Percentiles rank a stretch among this genome's conserved stretches.
Evolutionary conservation across 1,284 basidiomycete genomes (phyloP).

Genomic region (Trametes versicolor): DNA sequence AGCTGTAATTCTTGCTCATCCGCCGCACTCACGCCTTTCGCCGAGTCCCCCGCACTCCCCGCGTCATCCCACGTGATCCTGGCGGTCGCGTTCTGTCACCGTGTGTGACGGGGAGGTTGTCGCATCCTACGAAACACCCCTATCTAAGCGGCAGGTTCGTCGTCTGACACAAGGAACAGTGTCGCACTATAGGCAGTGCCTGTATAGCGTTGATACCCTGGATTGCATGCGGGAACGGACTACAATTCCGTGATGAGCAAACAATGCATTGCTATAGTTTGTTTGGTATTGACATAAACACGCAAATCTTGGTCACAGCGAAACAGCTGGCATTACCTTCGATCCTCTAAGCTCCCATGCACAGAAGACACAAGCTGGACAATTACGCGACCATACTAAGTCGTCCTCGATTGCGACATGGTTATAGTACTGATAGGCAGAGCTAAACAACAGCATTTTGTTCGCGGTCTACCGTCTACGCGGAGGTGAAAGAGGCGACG

Average conservation of each 20-base stretch:
- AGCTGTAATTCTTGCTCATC: conserved; percentile 28
- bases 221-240: no score
- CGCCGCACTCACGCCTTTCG: conserved; percentile 9
- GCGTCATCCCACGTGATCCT: conserved; percentile 29
- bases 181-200: no score
- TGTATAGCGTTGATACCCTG: no score
- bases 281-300: not conserved
- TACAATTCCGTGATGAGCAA: no score
- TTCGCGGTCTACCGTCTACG: conserved; percentile 38
- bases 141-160: no score
- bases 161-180: no score
- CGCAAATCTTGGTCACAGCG: not conserved
- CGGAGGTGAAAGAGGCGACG: conserved; percentile 82
- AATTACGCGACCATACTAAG: conserved; percentile 35
- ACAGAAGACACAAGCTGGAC: conserved; percentile 15
- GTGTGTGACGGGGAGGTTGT: not conserved
- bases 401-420: conserved; percentile 33
- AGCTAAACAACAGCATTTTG: conserved; percentile 36
- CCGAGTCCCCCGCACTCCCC: not conserved
- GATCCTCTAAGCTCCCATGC: not conserved
- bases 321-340: conserved; percentile 1
- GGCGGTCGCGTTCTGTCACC: conserved; percentile 13
- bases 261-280: no score
- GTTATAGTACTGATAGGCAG: conserved; percentile 31
- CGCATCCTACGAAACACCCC: not conserved